Evolutionary conservation across 2,329 filamentous ascomycete genomes (phyloP).

Genomic region (Arthrocladium fulminans): DNA sequence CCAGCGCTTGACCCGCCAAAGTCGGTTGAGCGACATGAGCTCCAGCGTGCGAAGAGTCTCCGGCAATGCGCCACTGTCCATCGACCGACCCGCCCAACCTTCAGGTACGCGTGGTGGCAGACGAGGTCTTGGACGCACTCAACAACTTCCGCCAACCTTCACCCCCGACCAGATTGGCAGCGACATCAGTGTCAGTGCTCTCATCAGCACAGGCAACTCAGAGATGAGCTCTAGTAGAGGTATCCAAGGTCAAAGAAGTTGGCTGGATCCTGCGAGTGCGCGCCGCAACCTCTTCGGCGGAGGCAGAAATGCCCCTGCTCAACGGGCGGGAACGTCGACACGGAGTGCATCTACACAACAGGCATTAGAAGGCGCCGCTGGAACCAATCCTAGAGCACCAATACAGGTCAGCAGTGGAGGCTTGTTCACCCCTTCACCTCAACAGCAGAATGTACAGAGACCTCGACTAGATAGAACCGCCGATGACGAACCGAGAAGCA

Average conservation of each 20-base stretch:
- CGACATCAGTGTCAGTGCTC: constrained; percentile 6
- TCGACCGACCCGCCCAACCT: background rate
- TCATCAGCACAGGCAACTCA: constrained; percentile 12
- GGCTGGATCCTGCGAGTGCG: constrained; percentile 11
- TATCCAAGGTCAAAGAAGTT: background rate
- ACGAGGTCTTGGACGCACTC: background rate
- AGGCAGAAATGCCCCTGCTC: background rate
- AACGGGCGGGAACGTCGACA: background rate
- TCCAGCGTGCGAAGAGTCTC: constrained; percentile 4
- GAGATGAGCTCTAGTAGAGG: constrained; percentile 26
- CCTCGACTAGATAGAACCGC: background rate
- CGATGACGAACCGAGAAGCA: background rate
- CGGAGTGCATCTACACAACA: background rate
- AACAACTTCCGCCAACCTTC: background rate
- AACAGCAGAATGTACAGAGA: constrained; percentile 6
- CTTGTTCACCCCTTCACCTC: constrained; percentile 9
- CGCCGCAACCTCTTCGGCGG: constrained; percentile 11
- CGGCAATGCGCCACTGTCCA: background rate
- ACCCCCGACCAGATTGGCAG: constrained; percentile 4
- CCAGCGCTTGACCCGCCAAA: background rate
- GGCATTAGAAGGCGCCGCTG: background rate
- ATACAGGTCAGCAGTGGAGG: constrained; percentile 10
- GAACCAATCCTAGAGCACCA: background rate
- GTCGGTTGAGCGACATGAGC: constrained; percentile 2
- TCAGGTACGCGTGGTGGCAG: background rate